These are phyloP conservation scores for Hirschfeldia incana DNA, from an alignment of 345 rosid genomes.

Conservation along the genomic window DNA sequence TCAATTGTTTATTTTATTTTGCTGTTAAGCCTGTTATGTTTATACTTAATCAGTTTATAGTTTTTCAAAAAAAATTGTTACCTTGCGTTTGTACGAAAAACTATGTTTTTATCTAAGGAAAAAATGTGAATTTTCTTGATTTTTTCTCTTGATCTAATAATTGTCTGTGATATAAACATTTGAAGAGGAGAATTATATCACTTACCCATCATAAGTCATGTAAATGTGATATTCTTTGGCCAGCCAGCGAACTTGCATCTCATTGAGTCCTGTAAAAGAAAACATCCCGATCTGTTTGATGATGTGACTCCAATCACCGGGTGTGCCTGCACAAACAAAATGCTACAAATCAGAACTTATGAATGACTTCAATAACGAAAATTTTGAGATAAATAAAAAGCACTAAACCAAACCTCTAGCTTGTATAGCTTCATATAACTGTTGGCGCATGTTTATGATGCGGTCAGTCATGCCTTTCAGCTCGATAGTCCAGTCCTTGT, in stretches of 20 bases:
- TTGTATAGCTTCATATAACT: constrained; percentile 58
- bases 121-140: not conserved
- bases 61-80: too few relatives aligned
- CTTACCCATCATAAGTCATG: constrained; percentile 77
- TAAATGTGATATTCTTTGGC: constrained; percentile 65
- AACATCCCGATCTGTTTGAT: constrained; percentile 79
- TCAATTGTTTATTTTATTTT: too few relatives aligned
- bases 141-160: not conserved
- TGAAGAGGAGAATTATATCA: too few relatives aligned
- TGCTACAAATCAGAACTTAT: not conserved
- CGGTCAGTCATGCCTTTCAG: constrained; percentile 78
- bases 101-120: too few relatives aligned
- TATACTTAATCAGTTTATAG: too few relatives aligned
- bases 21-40: too few relatives aligned
- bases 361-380: not conserved
- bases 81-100: too few relatives aligned
- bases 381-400: not conserved
- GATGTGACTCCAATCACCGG: constrained; percentile 84
- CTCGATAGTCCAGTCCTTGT: constrained; percentile 65
- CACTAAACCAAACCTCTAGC: constrained; percentile 49
- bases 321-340: constrained; percentile 54
- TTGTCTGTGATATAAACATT: too few relatives aligned
- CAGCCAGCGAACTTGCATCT: constrained; percentile 67
- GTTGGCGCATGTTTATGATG: constrained; percentile 65
- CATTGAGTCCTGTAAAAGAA: constrained; percentile 63